Conservation (phyloP, 306 rosid species). For the Dryas alaskensis region DNA sequence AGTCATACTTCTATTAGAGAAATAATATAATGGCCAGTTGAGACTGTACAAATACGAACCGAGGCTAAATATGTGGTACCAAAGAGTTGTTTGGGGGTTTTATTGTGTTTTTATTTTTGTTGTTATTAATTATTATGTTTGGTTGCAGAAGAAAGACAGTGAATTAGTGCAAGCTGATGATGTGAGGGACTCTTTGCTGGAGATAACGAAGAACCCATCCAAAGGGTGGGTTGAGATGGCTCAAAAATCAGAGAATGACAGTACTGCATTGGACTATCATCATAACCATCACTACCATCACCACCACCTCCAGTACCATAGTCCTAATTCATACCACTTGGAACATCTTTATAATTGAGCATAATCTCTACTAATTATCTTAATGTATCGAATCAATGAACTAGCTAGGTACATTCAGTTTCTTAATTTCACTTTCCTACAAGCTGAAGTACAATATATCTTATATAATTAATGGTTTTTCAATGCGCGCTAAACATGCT, state of each 20-base stretch:
- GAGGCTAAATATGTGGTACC: too few species aligned
- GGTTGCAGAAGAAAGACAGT: slow-evolving; percentile 56
- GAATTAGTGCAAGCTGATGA: slow-evolving; percentile 66
- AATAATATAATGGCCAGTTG: too few species aligned
- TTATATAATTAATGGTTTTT: neutral
- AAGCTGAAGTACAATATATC: neutral
- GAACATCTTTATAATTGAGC: slow-evolving; percentile 12
- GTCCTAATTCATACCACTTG: neutral
- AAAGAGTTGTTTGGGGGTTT: neutral
- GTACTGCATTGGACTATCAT: slow-evolving; percentile 34
- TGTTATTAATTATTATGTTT: neutral
- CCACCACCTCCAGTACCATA: slow-evolving; percentile 38
- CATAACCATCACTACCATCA: slow-evolving; percentile 22
- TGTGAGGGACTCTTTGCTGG: slow-evolving; percentile 63
- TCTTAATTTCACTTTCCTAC: neutral
- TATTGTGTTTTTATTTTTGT: neutral
- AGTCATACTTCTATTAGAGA: too few species aligned
- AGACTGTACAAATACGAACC: too few species aligned
- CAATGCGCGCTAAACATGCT: neutral
- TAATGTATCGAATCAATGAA: neutral
- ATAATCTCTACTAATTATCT: neutral
- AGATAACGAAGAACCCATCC: slow-evolving; percentile 53
- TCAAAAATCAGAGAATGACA: slow-evolving; percentile 34
- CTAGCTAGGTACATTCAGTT: neutral
- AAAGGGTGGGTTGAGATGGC: slow-evolving; percentile 49